Evolutionary conservation across 306 rosid species (phyloP).

Genomic region (Cucurbita argyrosperma): DNA sequence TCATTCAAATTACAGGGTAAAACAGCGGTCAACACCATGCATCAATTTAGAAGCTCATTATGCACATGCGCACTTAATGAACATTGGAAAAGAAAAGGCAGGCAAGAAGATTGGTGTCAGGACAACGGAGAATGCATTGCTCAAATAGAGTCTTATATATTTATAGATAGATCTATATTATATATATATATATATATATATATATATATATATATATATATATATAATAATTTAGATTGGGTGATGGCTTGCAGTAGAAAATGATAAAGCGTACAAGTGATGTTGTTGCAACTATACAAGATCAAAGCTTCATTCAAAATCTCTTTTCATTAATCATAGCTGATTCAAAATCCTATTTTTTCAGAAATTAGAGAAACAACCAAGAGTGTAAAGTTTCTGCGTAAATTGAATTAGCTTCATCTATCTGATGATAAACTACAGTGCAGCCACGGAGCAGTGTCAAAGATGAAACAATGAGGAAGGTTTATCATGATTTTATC

Average conservation of each 20-base stretch:
- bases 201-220: not conserved
- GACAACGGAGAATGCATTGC: not conserved
- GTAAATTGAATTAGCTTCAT: not conserved
- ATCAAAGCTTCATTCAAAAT: not conserved
- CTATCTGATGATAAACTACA: not conserved
- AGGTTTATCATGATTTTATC: not conserved
- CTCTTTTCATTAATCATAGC: not conserved
- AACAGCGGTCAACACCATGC: not conserved
- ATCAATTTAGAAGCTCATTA: not conserved
- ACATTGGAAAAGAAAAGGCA: not conserved
- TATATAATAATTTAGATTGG: not conserved
- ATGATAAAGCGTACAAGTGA: not conserved
- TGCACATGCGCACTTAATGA: not conserved
- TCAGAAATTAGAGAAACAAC: not conserved
- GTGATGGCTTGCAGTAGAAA: not conserved
- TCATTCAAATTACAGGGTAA: constrained; percentile 1
- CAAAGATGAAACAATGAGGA: not conserved
- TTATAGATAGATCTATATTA: not conserved
- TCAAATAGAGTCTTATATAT: not conserved
- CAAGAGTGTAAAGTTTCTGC: not conserved
- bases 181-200: not conserved
- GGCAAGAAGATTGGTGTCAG: not conserved
- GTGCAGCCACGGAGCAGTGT: not conserved
- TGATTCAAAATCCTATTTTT: not conserved
- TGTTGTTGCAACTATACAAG: not conserved